A percentile compares a stretch with the other conserved stretches of the same genome.
These are phyloP conservation scores for Rhodosporidiobolus sp. DNA, from an alignment of 768 basidiomycete genomes.

Conservation along the genomic window DNA sequence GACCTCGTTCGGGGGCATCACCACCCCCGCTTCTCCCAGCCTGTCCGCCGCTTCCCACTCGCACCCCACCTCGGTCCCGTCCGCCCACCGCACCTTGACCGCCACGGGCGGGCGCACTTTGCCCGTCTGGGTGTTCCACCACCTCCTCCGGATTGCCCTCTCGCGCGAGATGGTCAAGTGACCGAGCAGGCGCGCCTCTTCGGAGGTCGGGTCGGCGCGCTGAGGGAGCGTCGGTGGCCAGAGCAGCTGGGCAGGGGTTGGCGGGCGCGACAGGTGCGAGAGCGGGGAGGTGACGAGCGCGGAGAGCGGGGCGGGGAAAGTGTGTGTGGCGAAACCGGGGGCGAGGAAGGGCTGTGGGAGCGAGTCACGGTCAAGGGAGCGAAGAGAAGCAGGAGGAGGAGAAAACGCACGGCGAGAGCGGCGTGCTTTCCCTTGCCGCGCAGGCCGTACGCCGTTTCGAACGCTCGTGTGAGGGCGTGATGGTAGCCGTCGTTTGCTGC, in stretches of 20 bases:
- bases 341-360: slow-evolving; percentile 12
- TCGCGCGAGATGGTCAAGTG: slow-evolving; percentile 21
- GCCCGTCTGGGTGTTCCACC: slow-evolving; percentile 29
- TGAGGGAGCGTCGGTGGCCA: slow-evolving; percentile 30
- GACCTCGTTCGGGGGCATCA: background rate
- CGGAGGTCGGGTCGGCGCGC: slow-evolving; percentile 33
- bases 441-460: slow-evolving; percentile 29
- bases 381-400: background rate
- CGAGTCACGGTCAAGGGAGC: background rate
- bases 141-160: slow-evolving; percentile 15
- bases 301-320: slow-evolving; percentile 25
- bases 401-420: slow-evolving; percentile 16
- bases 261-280: slow-evolving; percentile 25
- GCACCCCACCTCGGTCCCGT: background rate
- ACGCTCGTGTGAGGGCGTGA: slow-evolving; percentile 13
- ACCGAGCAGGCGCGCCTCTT: slow-evolving; percentile 39
- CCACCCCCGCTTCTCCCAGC: background rate
- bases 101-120: slow-evolving; percentile 30
- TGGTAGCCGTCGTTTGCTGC: slow-evolving; percentile 38
- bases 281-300: slow-evolving; percentile 28
- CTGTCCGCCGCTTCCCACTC: background rate
- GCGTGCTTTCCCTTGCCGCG: slow-evolving; percentile 14
- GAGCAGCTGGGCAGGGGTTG: slow-evolving; percentile 13
- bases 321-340: background rate
- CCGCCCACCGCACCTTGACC: background rate